Conservation (phyloP, 805 yeast genomes). For the Zygoascus bituminiphila region DNA sequence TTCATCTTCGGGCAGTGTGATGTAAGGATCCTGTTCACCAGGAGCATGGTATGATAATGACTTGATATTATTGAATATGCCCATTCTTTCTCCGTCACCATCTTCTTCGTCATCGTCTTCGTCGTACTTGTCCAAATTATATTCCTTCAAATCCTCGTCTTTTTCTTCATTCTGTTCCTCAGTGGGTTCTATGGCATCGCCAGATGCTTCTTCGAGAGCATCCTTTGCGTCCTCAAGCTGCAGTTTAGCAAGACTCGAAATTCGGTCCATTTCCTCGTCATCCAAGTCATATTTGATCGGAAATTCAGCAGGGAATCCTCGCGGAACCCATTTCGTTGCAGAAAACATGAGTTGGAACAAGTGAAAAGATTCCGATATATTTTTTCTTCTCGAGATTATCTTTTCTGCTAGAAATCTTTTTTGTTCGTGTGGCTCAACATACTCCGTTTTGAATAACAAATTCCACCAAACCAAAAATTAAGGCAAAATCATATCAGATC, state of each 20-base stretch:
- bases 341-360: constrained; percentile 55
- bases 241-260: constrained; percentile 73
- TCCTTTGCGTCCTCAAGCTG: constrained; percentile 71
- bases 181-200: constrained; percentile 27
- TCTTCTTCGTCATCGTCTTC: constrained; percentile 45
- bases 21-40: constrained; percentile 51
- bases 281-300: constrained; percentile 83
- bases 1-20: constrained; percentile 45
- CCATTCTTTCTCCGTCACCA: constrained; percentile 36
- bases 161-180: constrained; percentile 12
- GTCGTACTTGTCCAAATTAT: constrained; percentile 68
- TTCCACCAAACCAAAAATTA: too few species aligned
- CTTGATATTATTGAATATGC: constrained; percentile 39
- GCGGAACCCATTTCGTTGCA: constrained; percentile 90
- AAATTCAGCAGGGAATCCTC: constrained; percentile 89
- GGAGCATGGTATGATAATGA: constrained; percentile 33
- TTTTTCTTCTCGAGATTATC: neutral
- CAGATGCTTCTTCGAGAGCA: constrained; percentile 40
- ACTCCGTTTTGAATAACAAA: too few species aligned
- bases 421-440: too few species aligned
- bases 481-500: too few species aligned
- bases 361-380: neutral
- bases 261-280: constrained; percentile 89
- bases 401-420: too few species aligned
- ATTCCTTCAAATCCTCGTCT: constrained; percentile 84